These are phyloP conservation scores for Antitrichia curtipendula DNA, from an alignment of 225 moss, liverwort and hornwort species.

Conservation along the genomic window DNA sequence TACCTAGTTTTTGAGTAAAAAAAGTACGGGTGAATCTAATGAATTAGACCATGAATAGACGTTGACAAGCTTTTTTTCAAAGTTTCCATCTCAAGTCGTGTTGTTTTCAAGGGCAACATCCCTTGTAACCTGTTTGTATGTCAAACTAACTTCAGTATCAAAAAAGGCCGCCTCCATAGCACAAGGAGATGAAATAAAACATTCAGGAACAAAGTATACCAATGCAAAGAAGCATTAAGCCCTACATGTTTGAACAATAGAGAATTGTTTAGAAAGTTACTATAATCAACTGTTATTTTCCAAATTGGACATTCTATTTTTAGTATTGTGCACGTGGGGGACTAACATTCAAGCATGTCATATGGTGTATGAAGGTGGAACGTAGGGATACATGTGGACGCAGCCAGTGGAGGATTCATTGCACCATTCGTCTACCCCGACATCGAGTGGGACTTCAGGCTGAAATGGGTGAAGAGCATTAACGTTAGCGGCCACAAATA, in stretches of 20 bases:
- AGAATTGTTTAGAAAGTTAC: neutral
- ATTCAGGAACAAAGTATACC: neutral
- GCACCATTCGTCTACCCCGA: constrained; percentile 80
- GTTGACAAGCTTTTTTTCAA: too few species aligned
- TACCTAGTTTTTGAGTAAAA: neutral
- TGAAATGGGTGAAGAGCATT: constrained; percentile 81
- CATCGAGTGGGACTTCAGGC: constrained; percentile 73
- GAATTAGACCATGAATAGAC: neutral
- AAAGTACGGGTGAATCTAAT: neutral
- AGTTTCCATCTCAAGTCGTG: neutral
- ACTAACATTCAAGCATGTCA: neutral
- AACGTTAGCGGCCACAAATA: constrained; percentile 93
- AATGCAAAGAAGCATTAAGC: neutral
- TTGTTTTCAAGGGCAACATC: neutral
- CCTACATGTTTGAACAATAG: too few species aligned
- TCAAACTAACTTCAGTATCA: neutral
- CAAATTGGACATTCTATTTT: neutral
- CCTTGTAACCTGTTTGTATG: neutral
- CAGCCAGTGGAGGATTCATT: constrained; percentile 81
- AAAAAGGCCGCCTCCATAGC: neutral
- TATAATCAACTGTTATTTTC: neutral
- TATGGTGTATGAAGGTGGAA: constrained; percentile 41
- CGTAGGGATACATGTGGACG: constrained; percentile 80
- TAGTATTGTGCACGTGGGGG: neutral
- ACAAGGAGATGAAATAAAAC: neutral